phyloP scores from a whole-genome alignment of 179 eudicot genomes.

The Camellia oleifera region DNA sequence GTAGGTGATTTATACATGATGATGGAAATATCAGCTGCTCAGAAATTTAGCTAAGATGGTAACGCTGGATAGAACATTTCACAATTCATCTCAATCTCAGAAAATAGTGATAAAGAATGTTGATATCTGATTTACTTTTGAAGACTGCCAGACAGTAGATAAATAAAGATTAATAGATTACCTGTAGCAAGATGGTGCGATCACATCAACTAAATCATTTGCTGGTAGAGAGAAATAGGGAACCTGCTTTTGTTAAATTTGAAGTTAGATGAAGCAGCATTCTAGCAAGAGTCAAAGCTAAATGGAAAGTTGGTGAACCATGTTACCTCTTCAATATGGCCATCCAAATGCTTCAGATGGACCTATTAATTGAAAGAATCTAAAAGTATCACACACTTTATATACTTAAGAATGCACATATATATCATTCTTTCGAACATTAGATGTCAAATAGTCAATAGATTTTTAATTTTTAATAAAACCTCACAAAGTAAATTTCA shows the following conservation, averaged over 20 bases:
- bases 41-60: not conserved
- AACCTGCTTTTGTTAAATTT: conserved; percentile 57
- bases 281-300: conserved; percentile 4
- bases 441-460: not conserved
- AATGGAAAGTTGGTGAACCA: conserved; percentile 6
- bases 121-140: not conserved
- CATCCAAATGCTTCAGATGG: conserved; percentile 98
- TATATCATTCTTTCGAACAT: not conserved
- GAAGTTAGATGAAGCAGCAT: conserved; percentile 23
- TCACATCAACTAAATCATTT: conserved; percentile 91
- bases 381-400: not conserved
- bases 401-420: not conserved
- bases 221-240: conserved; percentile 98
- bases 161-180: conserved; percentile 19
- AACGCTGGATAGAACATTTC: not conserved
- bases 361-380: conserved; percentile 41
- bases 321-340: conserved; percentile 91
- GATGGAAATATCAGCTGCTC: not conserved
- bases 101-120: not conserved
- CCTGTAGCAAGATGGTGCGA: conserved; percentile 99
- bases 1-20: not conserved
- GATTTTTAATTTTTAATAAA: not conserved
- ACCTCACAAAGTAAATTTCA: not conserved
- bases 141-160: not conserved
- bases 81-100: not conserved